phyloP scores from a whole-genome alignment of 1,139 yeast species.

The Geotrichum phurueaensis region DNA sequence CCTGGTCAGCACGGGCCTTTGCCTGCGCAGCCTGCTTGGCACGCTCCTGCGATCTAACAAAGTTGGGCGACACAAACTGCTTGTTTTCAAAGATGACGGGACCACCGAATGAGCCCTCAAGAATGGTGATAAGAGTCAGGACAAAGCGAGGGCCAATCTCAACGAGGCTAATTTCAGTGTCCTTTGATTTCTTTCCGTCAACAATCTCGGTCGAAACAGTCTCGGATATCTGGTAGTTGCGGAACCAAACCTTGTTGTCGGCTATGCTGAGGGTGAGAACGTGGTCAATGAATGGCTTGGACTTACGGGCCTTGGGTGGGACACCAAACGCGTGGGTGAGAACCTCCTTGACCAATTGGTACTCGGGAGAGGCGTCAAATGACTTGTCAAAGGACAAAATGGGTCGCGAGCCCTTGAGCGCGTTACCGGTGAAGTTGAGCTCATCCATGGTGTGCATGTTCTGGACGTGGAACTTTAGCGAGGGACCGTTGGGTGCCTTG shows the following conservation, averaged over 20 bases:
- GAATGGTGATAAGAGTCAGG: constrained; percentile 80
- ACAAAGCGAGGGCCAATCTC: constrained; percentile 98
- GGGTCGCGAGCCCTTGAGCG: constrained; percentile 95
- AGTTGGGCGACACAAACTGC: constrained; percentile 93
- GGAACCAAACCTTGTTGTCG: constrained; percentile 91
- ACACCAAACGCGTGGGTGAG: constrained; percentile 82
- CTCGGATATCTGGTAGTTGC: constrained; percentile 90
- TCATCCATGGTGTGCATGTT: constrained; percentile 96
- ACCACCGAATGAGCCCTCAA: constrained; percentile 97
- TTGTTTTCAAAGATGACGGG: constrained; percentile 96
- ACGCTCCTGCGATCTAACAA: constrained; percentile 82
- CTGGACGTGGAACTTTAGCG: constrained; percentile 87
- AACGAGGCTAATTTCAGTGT: constrained; percentile 61
- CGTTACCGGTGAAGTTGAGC: constrained; percentile 91
- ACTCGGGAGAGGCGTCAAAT: constrained; percentile 63
- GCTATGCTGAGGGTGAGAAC: constrained; percentile 89
- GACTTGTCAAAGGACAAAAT: constrained; percentile 77
- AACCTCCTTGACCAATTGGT: constrained; percentile 74
- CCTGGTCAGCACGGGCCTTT: constrained; percentile 69
- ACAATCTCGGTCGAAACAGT: constrained; percentile 47
- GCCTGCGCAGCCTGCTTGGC: constrained; percentile 80
- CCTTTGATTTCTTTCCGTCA: constrained; percentile 33
- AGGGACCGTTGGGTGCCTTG: constrained; percentile 98
- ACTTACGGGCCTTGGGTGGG: constrained; percentile 90
- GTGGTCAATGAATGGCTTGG: constrained; percentile 93